Evolutionary conservation across 768 basidiomycete species (phyloP).

Genomic region (Daedaleopsis nitida): DNA sequence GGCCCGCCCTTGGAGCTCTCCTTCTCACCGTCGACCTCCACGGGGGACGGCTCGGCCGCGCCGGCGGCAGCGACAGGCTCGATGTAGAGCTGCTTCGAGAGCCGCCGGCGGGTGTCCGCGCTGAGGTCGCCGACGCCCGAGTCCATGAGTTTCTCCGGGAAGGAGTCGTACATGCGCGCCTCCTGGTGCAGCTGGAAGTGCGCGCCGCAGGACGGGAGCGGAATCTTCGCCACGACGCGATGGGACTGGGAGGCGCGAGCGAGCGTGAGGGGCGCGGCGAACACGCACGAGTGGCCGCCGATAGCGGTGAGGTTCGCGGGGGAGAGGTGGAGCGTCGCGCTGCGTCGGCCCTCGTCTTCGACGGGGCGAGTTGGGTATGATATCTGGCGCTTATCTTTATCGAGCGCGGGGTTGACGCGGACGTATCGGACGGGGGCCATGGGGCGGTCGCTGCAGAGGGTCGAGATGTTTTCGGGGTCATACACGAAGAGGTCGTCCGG

Average conservation of each 20-base stretch:
- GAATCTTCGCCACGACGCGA: conserved; percentile 26
- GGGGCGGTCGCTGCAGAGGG: neutral
- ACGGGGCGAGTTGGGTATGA: neutral
- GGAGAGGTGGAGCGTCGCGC: conserved; percentile 51
- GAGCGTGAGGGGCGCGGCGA: conserved; percentile 49
- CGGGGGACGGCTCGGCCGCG: neutral
- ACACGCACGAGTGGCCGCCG: conserved; percentile 54
- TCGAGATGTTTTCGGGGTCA: neutral
- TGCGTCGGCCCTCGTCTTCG: neutral
- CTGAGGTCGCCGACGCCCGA: conserved; percentile 25
- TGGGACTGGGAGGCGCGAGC: conserved; percentile 5
- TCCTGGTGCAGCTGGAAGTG: conserved; percentile 32
- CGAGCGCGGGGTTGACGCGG: conserved; percentile 3
- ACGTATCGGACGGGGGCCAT: conserved; percentile 8
- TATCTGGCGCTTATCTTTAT: neutral
- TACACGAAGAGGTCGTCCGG: conserved; percentile 21
- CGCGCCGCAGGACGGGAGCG: neutral
- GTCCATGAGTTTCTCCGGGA: conserved; percentile 47
- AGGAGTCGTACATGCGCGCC: conserved; percentile 44
- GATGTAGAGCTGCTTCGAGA: too few species aligned
- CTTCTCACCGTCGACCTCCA: neutral
- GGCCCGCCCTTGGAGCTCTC: neutral
- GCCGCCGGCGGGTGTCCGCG: too few species aligned
- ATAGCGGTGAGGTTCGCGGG: conserved; percentile 36
- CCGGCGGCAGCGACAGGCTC: too few species aligned